phyloP scores from a whole-genome alignment of 2,329 filamentous ascomycete species.

The Calonectria pseudoreteaudii region DNA sequence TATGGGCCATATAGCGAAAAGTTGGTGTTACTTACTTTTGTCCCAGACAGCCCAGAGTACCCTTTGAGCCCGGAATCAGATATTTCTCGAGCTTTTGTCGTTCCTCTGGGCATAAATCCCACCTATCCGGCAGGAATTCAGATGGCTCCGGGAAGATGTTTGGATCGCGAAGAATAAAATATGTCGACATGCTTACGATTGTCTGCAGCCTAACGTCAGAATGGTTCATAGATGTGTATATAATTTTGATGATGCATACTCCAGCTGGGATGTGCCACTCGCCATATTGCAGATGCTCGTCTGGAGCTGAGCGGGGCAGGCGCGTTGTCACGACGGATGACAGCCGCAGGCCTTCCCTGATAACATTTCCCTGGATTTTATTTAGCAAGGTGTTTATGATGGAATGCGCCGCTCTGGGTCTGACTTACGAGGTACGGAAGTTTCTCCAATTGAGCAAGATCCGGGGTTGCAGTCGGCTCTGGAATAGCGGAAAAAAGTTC shows the following conservation, averaged over 20 bases:
- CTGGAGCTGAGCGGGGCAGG: background rate
- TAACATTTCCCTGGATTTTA: background rate
- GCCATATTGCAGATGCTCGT: background rate
- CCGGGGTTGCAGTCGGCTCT: background rate
- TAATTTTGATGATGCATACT: background rate
- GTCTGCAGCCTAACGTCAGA: background rate
- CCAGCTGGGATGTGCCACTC: background rate
- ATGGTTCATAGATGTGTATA: background rate
- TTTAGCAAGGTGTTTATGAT: background rate
- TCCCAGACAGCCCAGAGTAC: background rate
- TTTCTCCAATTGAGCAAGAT: background rate
- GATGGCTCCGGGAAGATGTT: background rate
- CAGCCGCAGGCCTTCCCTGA: background rate
- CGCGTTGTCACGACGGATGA: background rate
- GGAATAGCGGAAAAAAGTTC: background rate
- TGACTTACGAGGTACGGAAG: background rate
- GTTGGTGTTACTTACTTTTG: background rate
- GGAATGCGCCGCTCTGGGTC: accelerated
- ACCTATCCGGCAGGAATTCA: background rate
- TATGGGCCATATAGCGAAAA: background rate
- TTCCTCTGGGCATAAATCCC: background rate
- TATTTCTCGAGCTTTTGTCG: background rate
- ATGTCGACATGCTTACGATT: background rate
- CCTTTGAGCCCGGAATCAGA: background rate
- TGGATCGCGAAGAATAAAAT: background rate